Percentiles rank a stretch among this genome's conserved stretches.
Conservation (phyloP, 2,329 filamentous ascomycete species). For the Nakataea oryzae region DNA sequence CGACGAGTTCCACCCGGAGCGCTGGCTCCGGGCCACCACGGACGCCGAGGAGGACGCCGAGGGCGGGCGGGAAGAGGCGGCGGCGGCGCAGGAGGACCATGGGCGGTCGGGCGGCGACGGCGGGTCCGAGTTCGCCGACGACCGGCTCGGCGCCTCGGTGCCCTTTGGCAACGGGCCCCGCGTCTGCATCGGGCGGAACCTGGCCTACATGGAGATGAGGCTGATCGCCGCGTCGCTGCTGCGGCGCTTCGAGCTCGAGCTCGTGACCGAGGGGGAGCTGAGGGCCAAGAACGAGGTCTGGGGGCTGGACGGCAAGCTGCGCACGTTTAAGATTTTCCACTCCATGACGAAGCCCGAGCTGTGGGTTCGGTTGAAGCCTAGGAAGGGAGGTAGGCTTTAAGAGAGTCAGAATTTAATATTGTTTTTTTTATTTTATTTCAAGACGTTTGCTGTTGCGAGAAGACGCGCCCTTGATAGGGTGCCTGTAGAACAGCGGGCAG, state of each 20-base stretch:
- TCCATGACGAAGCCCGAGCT: neutral
- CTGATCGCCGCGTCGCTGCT: conserved; percentile 23
- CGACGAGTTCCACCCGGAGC: conserved; percentile 22
- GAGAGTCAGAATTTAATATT: too few relatives aligned
- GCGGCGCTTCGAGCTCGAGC: conserved; percentile 24
- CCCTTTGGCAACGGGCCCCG: conserved; percentile 24
- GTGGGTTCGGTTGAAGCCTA: neutral
- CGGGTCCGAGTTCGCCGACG: conserved; percentile 13
- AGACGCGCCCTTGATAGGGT: too few relatives aligned
- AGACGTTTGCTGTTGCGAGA: too few relatives aligned
- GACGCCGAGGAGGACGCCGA: too few relatives aligned
- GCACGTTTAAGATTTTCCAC: neutral
- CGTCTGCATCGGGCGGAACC: conserved; percentile 25
- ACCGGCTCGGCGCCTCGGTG: conserved; percentile 8
- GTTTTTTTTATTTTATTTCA: too few relatives aligned
- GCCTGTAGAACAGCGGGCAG: too few relatives aligned
- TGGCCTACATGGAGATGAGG: conserved; percentile 24
- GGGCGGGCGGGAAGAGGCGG: too few relatives aligned
- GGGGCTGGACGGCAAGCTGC: neutral
- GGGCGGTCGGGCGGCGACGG: conserved; percentile 4
- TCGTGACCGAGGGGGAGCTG: too few relatives aligned
- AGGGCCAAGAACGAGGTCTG: neutral
- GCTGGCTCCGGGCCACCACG: conserved; percentile 22
- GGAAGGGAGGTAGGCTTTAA: neutral
- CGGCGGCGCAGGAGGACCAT: too few relatives aligned